phyloP scores from a whole-genome alignment of 75 land plant genomes.

The Cunninghamia lanceolata region DNA sequence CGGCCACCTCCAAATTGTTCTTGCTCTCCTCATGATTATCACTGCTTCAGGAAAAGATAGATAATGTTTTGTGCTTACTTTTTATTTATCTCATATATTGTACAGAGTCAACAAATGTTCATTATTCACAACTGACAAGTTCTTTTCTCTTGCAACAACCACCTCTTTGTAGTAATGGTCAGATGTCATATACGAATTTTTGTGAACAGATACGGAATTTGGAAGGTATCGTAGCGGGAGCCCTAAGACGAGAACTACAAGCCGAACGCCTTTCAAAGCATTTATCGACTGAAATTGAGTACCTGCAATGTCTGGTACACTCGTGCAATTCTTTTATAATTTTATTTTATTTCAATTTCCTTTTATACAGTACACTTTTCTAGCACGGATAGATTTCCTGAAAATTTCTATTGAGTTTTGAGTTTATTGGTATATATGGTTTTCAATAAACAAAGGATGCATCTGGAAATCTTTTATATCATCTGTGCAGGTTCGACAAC shows the following conservation, averaged over 20 bases:
- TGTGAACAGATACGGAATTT: constrained; percentile 16
- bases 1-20: too few relatives aligned
- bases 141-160: too few relatives aligned
- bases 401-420: not conserved
- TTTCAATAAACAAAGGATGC: not conserved
- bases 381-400: not conserved
- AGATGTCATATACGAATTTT: not conserved
- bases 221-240: constrained; percentile 27
- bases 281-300: constrained; percentile 19
- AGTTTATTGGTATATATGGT: not conserved
- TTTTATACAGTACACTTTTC: not conserved
- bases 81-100: too few relatives aligned
- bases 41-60: too few relatives aligned
- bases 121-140: too few relatives aligned
- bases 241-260: constrained; percentile 26
- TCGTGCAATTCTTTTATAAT: not conserved
- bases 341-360: not conserved
- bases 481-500: constrained; percentile 24
- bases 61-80: too few relatives aligned
- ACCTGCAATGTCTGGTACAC: constrained; percentile 19
- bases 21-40: too few relatives aligned
- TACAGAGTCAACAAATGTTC: too few relatives aligned
- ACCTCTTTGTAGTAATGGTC: too few relatives aligned
- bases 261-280: constrained; percentile 13
- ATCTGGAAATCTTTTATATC: not conserved